phyloP scores from a whole-genome alignment of 345 rosid genomes.

The Populus euphratica region DNA sequence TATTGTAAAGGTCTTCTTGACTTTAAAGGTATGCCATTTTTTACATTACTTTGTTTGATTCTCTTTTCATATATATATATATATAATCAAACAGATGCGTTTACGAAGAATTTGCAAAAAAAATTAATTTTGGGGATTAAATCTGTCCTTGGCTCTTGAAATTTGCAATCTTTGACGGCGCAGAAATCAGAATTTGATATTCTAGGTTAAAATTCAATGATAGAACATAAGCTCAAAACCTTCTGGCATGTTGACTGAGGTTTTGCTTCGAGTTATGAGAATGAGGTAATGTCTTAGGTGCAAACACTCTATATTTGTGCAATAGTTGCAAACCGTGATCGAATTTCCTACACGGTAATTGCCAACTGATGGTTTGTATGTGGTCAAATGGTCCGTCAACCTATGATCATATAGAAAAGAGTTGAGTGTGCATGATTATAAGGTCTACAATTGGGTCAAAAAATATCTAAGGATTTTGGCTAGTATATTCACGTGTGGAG shows the following conservation, averaged over 20 bases:
- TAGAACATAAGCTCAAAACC: neutral
- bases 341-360: neutral
- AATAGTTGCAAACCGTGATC: neutral
- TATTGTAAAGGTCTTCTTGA: slow-evolving; percentile 75
- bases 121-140: neutral
- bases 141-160: neutral
- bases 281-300: neutral
- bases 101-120: neutral
- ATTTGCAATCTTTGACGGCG: neutral
- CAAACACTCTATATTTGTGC: neutral
- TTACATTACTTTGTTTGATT: neutral
- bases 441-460: neutral
- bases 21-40: slow-evolving; percentile 63
- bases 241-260: neutral
- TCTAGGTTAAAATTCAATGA: neutral
- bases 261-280: neutral
- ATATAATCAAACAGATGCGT: neutral
- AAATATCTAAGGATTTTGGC: neutral
- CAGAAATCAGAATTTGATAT: neutral
- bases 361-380: neutral
- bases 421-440: neutral
- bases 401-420: neutral
- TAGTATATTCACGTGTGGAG: neutral
- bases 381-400: neutral
- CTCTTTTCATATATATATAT: neutral